A percentile compares a stretch with the other conserved stretches of the same genome.
phyloP scores from a whole-genome alignment of 768 basidiomycete genomes.

The Mycena alexandri region DNA sequence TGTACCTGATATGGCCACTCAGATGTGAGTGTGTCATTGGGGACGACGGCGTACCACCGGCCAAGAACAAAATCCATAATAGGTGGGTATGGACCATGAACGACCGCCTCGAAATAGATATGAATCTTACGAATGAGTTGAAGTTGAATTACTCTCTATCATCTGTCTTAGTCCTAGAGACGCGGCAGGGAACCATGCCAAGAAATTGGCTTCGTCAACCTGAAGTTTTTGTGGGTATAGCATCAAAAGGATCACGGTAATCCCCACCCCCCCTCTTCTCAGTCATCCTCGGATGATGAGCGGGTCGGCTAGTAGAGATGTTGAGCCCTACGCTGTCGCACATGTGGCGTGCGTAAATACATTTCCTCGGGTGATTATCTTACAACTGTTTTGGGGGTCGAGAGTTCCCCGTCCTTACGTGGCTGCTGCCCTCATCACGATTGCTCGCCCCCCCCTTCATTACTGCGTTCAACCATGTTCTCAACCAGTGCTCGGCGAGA shows the following conservation, averaged over 20 bases:
- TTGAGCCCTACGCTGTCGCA: slow-evolving; percentile 13
- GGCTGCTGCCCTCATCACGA: too few relatives aligned
- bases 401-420: not conserved
- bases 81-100: slow-evolving; percentile 1
- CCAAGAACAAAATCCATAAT: not conserved
- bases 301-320: too few relatives aligned
- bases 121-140: not conserved
- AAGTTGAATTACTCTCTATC: slow-evolving; percentile 1
- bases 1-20: slow-evolving; percentile 1
- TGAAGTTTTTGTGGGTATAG: too few relatives aligned
- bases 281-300: too few relatives aligned
- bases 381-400: not conserved
- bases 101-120: not conserved
- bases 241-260: too few relatives aligned
- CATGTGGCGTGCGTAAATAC: slow-evolving; percentile 1
- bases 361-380: slow-evolving; percentile 10
- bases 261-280: too few relatives aligned
- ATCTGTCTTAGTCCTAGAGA: not conserved
- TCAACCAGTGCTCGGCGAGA: too few relatives aligned
- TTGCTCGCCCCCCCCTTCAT: too few relatives aligned
- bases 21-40: not conserved
- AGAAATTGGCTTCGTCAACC: too few relatives aligned
- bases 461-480: too few relatives aligned
- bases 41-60: not conserved
- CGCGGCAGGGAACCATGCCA: not conserved